Evolutionary conservation across 768 basidiomycete genomes (phyloP), one percentile per base, ranked within the genome.

Genomic region (Leccinum incarnatum): DNA sequence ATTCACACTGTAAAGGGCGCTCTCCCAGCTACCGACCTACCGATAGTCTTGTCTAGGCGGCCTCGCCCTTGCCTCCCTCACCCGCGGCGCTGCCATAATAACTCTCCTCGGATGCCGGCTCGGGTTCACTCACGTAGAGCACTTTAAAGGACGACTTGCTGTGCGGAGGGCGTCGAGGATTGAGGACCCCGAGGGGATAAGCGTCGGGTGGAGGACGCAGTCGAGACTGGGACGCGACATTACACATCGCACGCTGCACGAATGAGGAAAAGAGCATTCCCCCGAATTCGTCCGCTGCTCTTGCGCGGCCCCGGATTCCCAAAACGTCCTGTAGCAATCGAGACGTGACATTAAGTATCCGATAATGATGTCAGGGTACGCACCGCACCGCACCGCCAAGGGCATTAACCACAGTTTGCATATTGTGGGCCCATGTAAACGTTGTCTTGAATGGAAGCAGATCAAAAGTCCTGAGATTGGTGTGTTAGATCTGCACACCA

Each of bases 101-200:
- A 47, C 54, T 56, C 42, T 72, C 69, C 47, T 64, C 71, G 55
- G 63, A 68, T 8, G 57, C 42, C 34, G 64, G 23, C 60, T 63
- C 2, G 69, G 70, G 36, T 71, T 71, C 64, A 54, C 71, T 65
- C 53, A 61, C 65, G 0, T 57, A 54, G 17, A 70, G 40, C 0
- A 51, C 8, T 45, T 59, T 65, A 15, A 70, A 68, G 29, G 70
- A 54, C 19, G 61, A 0, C 76, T 75, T 1, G 77, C 73, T 2
- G 58, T 27, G 6, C 69, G 62, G 21, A 84, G 75, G 3, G 72
- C 72, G 8, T 67, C 66, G 15, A 83, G 9, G 27, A 27, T 27
- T 30, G 30, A 84, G 29, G 70, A 65, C 21, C 70, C 59, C 79
- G 80, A 84, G 17, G 60, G 45, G 14, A 67, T 23, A 14, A 51